Conservation (phyloP, 352 stramenopile species). For the Phytophthora colocasiae region DNA sequence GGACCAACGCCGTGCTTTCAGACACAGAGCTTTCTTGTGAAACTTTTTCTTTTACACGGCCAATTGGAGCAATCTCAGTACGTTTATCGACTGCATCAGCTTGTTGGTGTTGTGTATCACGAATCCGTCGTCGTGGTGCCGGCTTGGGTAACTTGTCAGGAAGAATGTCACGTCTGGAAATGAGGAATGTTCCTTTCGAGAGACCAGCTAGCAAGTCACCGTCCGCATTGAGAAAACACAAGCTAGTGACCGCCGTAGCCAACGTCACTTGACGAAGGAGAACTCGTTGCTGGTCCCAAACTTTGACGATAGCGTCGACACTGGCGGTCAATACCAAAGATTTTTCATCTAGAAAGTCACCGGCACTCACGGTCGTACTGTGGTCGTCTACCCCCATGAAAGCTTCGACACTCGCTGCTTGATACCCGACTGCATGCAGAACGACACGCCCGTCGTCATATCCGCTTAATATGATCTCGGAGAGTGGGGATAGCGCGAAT, state of each 20-base stretch:
- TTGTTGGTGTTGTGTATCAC: conserved; percentile 9
- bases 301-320: conserved; percentile 75
- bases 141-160: conserved; percentile 51
- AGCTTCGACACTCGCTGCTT: conserved; percentile 43
- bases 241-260: conserved; percentile 60
- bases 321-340: conserved; percentile 62
- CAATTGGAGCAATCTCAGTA: background rate
- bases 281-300: conserved; percentile 72
- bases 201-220: conserved; percentile 68
- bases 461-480: conserved; percentile 63
- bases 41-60: background rate
- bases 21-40: background rate
- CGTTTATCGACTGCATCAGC: background rate
- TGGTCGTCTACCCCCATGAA: conserved; percentile 47
- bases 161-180: conserved; percentile 65
- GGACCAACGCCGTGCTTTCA: background rate
- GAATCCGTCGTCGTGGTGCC: conserved; percentile 13
- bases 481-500: conserved; percentile 57
- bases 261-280: conserved; percentile 66
- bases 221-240: conserved; percentile 74
- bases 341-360: conserved; percentile 71
- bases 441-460: conserved; percentile 71
- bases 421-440: conserved; percentile 54
- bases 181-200: conserved; percentile 60
- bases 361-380: conserved; percentile 62